A percentile compares a stretch with the other conserved stretches of the same genome.
Evolutionary conservation across 176 grass and related monocot species (phyloP).

Genomic region (Lolium multiflorum): DNA sequence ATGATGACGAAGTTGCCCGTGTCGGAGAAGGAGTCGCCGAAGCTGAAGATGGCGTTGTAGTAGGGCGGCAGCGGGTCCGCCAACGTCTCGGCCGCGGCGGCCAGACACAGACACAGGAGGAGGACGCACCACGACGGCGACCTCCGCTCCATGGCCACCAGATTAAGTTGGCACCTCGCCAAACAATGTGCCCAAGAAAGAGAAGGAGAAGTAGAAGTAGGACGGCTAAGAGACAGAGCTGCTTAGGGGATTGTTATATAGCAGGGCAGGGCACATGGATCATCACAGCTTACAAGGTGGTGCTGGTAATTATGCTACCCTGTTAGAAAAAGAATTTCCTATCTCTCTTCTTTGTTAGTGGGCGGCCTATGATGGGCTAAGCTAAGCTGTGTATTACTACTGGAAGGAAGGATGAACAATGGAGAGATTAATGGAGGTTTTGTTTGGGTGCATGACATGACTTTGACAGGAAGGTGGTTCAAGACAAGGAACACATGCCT

Average conservation of each 20-base stretch:
- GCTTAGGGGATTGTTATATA: constrained; percentile 49
- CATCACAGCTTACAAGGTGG: constrained; percentile 21
- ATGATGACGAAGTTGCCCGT: constrained; percentile 87
- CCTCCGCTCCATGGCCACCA: background rate
- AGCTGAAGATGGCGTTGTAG: constrained; percentile 89
- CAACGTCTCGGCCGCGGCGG: background rate
- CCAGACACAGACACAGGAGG: background rate
- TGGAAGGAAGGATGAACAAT: background rate
- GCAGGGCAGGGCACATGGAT: constrained; percentile 38
- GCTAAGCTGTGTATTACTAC: background rate
- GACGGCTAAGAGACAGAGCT: background rate
- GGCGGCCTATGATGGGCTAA: constrained; percentile 2
- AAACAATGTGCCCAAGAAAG: no score
- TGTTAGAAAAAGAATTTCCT: background rate
- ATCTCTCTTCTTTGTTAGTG: background rate
- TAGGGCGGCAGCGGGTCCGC: constrained; percentile 45
- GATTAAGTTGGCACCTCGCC: background rate
- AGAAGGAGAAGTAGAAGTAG: background rate
- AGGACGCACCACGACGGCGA: background rate
- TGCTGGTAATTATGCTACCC: constrained; percentile 35
- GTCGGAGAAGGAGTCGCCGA: constrained; percentile 89
- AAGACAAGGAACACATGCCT: constrained; percentile 62
- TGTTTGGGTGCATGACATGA: constrained; percentile 18
- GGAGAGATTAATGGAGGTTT: constrained; percentile 20
- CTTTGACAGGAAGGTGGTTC: constrained; percentile 43